Percentiles rank a stretch among this genome's conserved stretches.
Evolutionary conservation across 2,329 filamentous ascomycete species (phyloP).

Genomic region (Myriosclerotinia curreyana): DNA sequence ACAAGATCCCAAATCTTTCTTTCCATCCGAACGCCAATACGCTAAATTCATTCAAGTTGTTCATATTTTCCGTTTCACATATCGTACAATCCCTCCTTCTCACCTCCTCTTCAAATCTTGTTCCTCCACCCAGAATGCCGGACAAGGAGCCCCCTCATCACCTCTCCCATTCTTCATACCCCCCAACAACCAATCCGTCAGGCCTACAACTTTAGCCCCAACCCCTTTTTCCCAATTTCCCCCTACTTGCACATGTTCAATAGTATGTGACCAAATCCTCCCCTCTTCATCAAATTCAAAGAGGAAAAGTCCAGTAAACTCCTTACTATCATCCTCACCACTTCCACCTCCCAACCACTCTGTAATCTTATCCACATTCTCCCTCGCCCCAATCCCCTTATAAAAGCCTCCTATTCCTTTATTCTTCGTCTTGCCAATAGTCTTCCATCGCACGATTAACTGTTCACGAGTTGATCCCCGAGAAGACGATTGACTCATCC

Average conservation of each 20-base stretch:
- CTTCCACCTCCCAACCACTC: conserved; percentile 47
- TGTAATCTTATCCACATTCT: conserved; percentile 53
- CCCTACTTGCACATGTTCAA: conserved; percentile 86
- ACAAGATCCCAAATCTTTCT: conserved; percentile 3
- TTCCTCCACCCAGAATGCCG: conserved; percentile 32
- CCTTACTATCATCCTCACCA: conserved; percentile 60
- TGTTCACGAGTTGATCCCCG: conserved; percentile 59
- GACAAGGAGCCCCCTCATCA: conserved; percentile 35
- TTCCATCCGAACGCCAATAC: conserved; percentile 13
- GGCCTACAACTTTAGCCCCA: conserved; percentile 79
- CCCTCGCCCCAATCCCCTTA: conserved; percentile 43
- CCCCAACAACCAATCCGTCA: conserved; percentile 93
- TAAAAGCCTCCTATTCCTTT: conserved; percentile 45
- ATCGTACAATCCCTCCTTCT: background rate
- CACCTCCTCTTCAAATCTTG: conserved; percentile 11
- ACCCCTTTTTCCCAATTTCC: conserved; percentile 77
- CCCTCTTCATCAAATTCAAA: conserved; percentile 93
- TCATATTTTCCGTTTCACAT: background rate
- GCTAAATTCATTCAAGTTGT: conserved; percentile 2
- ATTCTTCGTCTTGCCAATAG: conserved; percentile 51
- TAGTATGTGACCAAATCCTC: conserved; percentile 80
- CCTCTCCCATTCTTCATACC: conserved; percentile 53
- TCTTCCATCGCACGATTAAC: conserved; percentile 88
- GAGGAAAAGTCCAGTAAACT: conserved; percentile 88
- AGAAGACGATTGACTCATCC: conserved; percentile 54